Evolutionary conservation across 352 stramenopile species (phyloP).

Genomic region (Globisporangium takayamanum): DNA sequence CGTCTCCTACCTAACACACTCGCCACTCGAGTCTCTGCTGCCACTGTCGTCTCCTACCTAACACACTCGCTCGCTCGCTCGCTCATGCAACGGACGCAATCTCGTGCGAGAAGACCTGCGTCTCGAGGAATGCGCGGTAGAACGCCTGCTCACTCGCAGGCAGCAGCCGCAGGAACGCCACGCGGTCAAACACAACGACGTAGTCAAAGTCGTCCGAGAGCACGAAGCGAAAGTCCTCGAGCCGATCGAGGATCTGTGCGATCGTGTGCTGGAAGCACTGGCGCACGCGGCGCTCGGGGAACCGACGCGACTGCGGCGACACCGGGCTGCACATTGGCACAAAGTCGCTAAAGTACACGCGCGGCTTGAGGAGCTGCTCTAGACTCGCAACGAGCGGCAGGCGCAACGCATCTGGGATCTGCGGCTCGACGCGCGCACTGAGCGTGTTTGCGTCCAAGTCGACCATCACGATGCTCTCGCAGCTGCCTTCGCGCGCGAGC

Average conservation of each 20-base stretch:
- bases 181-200: constrained; percentile 79
- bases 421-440: constrained; percentile 29
- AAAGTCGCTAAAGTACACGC: constrained; percentile 73
- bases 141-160: constrained; percentile 52
- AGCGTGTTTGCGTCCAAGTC: constrained; percentile 63
- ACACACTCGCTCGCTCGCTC: neutral
- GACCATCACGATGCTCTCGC: constrained; percentile 64
- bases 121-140: constrained; percentile 78
- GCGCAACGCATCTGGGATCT: constrained; percentile 41
- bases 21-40: too few species aligned
- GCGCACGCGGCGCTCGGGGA: constrained; percentile 54
- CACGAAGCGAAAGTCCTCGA: constrained; percentile 81
- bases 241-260: constrained; percentile 37
- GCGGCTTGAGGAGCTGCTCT: constrained; percentile 63
- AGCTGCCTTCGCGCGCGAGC: constrained; percentile 67
- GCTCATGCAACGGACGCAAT: constrained; percentile 58
- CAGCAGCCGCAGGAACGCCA: constrained; percentile 55
- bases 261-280: constrained; percentile 50
- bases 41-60: neutral
- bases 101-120: constrained; percentile 81
- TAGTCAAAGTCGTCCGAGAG: constrained; percentile 85
- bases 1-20: too few species aligned
- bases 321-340: constrained; percentile 50
- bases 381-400: constrained; percentile 35
- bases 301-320: constrained; percentile 23